Evolutionary conservation across 371 early-diverging fungal genomes (phyloP).

Genomic region (Syncephalastrum sp.): DNA sequence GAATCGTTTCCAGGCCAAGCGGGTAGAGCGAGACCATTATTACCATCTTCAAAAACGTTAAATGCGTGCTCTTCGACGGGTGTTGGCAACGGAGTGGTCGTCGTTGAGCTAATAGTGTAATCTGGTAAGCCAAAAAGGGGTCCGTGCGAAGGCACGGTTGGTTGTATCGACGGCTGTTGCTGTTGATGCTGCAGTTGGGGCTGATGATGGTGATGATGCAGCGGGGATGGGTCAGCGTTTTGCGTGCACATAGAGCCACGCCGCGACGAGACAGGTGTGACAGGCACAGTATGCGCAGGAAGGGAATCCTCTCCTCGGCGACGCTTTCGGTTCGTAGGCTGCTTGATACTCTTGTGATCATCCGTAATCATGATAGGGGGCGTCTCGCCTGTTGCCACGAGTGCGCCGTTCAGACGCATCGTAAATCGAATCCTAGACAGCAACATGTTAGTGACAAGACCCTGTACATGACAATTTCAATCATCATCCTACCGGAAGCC

Average conservation of each 20-base stretch:
- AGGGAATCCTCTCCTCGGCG: neutral
- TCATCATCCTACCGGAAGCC: constrained; percentile 71
- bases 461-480: neutral
- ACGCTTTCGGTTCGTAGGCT: neutral
- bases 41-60: too few species aligned
- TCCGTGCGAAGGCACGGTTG: too few species aligned
- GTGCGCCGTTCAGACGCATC: constrained; percentile 60
- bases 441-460: neutral
- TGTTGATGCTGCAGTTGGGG: too few species aligned
- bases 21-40: too few species aligned
- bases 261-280: constrained; percentile 20
- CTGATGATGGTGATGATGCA: too few species aligned
- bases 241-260: constrained; percentile 4
- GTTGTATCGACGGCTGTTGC: too few species aligned
- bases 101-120: neutral
- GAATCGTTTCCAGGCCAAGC: too few species aligned
- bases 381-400: constrained; percentile 77
- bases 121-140: neutral
- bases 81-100: neutral
- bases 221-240: too few species aligned
- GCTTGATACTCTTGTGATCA: constrained; percentile 81
- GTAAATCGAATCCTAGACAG: constrained; percentile 62
- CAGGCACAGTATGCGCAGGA: constrained; percentile 9
- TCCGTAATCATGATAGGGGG: constrained; percentile 94
- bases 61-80: too few species aligned